Conservation (phyloP, 148 eudicot species). For the Polygonum maritimum region DNA sequence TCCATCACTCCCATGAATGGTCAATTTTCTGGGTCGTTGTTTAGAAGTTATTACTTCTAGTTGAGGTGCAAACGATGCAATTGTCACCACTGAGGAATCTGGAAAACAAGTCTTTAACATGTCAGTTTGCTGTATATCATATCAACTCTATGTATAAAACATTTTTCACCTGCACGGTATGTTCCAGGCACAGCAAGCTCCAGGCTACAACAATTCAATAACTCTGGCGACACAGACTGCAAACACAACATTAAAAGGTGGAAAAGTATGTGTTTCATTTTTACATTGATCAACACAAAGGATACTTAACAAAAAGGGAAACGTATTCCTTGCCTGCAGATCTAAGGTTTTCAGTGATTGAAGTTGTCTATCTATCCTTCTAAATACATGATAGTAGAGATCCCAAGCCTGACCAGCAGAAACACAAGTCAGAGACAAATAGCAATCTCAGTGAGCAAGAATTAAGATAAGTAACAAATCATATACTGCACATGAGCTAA, state of each 20-base stretch:
- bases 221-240: constrained; percentile 90
- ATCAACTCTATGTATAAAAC: neutral
- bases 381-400: constrained; percentile 93
- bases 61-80: constrained; percentile 83
- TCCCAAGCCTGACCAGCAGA: constrained; percentile 84
- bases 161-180: constrained; percentile 67
- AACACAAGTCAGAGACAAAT: neutral
- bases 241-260: constrained; percentile 9
- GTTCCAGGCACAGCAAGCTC: constrained; percentile 99
- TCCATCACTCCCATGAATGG: constrained; percentile 92
- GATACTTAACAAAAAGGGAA: constrained; percentile 5
- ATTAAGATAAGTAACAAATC: neutral
- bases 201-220: constrained; percentile 71
- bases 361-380: constrained; percentile 92
- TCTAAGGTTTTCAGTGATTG: constrained; percentile 77
- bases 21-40: constrained; percentile 94
- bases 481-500: neutral
- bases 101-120: constrained; percentile 9
- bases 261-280: neutral
- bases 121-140: neutral
- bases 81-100: constrained; percentile 89
- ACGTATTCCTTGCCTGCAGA: constrained; percentile 54
- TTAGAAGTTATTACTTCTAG: constrained; percentile 93
- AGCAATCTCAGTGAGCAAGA: neutral
- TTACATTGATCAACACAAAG: neutral